A percentile compares a stretch with the other conserved stretches of the same genome.
Conservation (phyloP, 2,329 filamentous ascomycete species). For the Colletotrichum sp. region DNA sequence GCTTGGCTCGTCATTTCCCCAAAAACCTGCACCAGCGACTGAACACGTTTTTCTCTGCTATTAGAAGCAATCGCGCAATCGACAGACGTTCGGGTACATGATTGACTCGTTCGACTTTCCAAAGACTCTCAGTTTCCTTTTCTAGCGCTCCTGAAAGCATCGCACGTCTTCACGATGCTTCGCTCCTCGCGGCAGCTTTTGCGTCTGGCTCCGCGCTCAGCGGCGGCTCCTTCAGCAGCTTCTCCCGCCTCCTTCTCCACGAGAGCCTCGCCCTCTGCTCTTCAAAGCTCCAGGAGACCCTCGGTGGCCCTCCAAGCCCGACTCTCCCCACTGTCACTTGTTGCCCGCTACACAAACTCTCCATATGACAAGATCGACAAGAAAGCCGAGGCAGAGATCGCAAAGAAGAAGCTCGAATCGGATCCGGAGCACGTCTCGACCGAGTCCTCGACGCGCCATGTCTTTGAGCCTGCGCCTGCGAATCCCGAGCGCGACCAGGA, state of each 20-base stretch:
- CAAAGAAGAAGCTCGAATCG: slow-evolving; percentile 59
- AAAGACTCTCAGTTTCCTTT: not conserved
- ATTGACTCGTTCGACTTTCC: not conserved
- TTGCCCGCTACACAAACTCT: slow-evolving; percentile 28
- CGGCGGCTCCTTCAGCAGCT: not conserved
- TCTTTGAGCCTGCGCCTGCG: slow-evolving; percentile 45
- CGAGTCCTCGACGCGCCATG: slow-evolving; percentile 59
- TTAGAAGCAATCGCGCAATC: not conserved
- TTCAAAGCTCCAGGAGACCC: slow-evolving; percentile 12
- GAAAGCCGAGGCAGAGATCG: slow-evolving; percentile 60
- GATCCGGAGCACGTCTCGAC: slow-evolving; percentile 66
- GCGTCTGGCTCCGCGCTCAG: slow-evolving; percentile 24
- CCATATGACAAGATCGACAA: slow-evolving; percentile 48
- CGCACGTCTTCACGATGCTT: slow-evolving; percentile 28
- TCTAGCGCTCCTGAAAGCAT: not conserved
- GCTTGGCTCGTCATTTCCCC: not conserved
- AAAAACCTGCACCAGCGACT: not conserved
- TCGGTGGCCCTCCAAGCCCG: slow-evolving; percentile 5
- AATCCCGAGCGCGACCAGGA: slow-evolving; percentile 25
- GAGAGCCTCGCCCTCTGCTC: not conserved
- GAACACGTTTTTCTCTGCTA: not conserved
- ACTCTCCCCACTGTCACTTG: not conserved
- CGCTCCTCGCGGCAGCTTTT: slow-evolving; percentile 30
- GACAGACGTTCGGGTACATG: not conserved
- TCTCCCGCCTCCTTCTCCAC: not conserved